Conservation (phyloP, 768 basidiomycete genomes). For the Lactifluus hygrophoroides region DNA sequence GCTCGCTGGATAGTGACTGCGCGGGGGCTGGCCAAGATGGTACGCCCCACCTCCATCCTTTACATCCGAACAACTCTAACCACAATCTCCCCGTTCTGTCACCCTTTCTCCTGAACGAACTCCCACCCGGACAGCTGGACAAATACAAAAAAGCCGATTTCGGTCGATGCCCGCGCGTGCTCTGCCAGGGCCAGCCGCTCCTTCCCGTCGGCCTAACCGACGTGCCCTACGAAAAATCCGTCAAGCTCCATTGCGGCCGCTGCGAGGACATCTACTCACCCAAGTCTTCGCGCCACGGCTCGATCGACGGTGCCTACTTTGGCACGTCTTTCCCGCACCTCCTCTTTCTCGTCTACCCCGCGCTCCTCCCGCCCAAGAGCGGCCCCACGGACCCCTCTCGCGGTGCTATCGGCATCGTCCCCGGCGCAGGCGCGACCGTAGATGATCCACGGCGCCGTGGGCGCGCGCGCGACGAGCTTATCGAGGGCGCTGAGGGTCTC, state of each 20-base stretch:
- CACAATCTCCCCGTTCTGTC: neutral
- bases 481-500: constrained; percentile 39
- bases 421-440: constrained; percentile 25
- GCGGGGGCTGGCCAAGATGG: constrained; percentile 93
- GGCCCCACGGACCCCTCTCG: constrained; percentile 37
- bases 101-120: neutral
- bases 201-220: constrained; percentile 96
- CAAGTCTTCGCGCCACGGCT: constrained; percentile 93
- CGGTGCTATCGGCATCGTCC: constrained; percentile 23
- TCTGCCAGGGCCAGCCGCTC: constrained; percentile 90
- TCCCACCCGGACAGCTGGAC: constrained; percentile 52
- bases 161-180: constrained; percentile 94
- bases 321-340: constrained; percentile 98
- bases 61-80: neutral
- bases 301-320: constrained; percentile 98
- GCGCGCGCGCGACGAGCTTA: constrained; percentile 38
- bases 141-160: constrained; percentile 99
- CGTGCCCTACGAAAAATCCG: constrained; percentile 96
- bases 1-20: constrained; percentile 96
- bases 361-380: constrained; percentile 79
- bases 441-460: constrained; percentile 23
- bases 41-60: constrained; percentile 26
- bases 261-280: constrained; percentile 99
- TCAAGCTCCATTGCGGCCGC: constrained; percentile 96
- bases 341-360: constrained; percentile 93